Base-by-base conservation (phyloP, 2,329 filamentous ascomycete genomes). In the Penicillium capsulatum region DNA sequence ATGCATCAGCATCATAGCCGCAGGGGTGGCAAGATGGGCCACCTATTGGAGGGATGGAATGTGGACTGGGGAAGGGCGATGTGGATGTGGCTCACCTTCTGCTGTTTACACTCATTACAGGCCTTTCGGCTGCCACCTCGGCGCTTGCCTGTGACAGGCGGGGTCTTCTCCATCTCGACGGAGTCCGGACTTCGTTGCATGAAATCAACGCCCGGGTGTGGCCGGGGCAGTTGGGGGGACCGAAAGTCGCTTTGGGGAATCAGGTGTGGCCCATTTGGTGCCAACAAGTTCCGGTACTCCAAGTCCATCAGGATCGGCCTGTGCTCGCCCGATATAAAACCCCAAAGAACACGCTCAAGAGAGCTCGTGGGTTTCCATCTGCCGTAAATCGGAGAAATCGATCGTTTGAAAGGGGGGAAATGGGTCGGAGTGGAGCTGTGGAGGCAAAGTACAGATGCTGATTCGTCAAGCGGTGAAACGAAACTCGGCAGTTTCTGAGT, bases 91-190 rank as follows among this genome's bases (percentile, higher is more conserved):
- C 58, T 63, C 52, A 82, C 79, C 73, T 83, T 83, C 60, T 83
- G 80, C 65, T 83, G 80, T 42, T 80, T 71, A 63, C 80, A 83
- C 59, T 83, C 78, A 54, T 83, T 83, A 64, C 79, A 83, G 16
- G 79, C 79, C 61, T 80, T 65, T 30, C 63, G 54, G 54, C 62
- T 65, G 17, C 64, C 64, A 41, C 63, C 63, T 50, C 63, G 58
- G 49, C 63, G 63, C 45, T 66, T 66, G 45, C 60, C 71, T 60
- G 80, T 78, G 48, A 70, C 60, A 43, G 69, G 67, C 50, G 59
- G 60, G 38, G 59, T 54, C 53, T 64, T 66, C 48, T 62, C 59
- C 56, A 66, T 65, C 47, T 64, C 60, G 50, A 58, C 53, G 47
- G 56, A 53, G 45, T 60, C 64, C 39, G 59, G 57, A 36, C 47